Conservation (phyloP, 768 basidiomycete genomes). For the Rhizopogon vesiculosus region DNA sequence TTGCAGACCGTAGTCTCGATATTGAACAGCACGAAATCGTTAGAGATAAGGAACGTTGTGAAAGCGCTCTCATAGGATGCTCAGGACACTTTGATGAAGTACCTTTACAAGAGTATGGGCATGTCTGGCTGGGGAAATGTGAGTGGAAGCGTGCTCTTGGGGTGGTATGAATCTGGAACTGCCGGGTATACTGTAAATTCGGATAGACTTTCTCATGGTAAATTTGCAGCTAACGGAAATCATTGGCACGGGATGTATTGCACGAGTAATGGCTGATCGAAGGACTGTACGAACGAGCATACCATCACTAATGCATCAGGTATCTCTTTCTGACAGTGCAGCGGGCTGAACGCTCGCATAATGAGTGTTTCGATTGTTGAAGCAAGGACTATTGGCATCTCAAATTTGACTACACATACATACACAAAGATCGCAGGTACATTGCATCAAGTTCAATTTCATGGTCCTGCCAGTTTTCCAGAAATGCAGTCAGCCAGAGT, state of each 20-base stretch:
- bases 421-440: background rate
- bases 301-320: background rate
- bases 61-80: slow-evolving; percentile 65
- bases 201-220: slow-evolving; percentile 15
- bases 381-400: background rate
- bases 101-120: no score
- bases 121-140: no score
- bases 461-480: background rate
- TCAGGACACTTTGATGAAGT: no score
- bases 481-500: background rate
- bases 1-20: slow-evolving; percentile 81
- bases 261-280: slow-evolving; percentile 75
- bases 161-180: no score
- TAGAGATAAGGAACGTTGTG: slow-evolving; percentile 77
- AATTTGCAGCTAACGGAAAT: slow-evolving; percentile 78
- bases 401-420: background rate
- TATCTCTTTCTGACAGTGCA: no score
- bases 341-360: no score
- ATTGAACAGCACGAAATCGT: slow-evolving; percentile 88
- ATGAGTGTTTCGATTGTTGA: no score
- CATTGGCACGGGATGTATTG: slow-evolving; percentile 95
- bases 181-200: slow-evolving; percentile 85
- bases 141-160: no score
- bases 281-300: slow-evolving; percentile 38
- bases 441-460: background rate